phyloP scores from a whole-genome alignment of 2,329 filamentous ascomycete species.

The Fusarium piperis region DNA sequence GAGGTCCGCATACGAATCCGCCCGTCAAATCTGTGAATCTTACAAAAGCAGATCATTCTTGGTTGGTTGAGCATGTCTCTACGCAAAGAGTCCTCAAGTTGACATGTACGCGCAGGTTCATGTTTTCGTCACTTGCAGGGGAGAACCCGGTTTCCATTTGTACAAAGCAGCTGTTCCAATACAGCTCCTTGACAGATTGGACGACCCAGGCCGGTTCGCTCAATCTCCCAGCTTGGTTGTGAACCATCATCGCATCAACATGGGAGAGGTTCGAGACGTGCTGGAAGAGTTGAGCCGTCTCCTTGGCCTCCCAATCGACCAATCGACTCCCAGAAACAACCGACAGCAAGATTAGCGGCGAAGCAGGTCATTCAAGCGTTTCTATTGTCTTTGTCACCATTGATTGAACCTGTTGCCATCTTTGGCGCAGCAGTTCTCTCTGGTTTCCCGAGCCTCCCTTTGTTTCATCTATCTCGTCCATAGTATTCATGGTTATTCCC shows the following conservation, averaged over 20 bases:
- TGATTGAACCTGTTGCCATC: constrained; percentile 56
- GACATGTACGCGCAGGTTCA: not conserved
- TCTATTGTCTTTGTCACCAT: constrained; percentile 50
- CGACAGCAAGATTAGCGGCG: not conserved
- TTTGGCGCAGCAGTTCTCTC: constrained; percentile 48
- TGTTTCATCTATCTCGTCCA: constrained; percentile 47
- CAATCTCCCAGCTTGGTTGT: not conserved
- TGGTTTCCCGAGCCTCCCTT: constrained; percentile 45
- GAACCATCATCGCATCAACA: not conserved
- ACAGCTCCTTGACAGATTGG: not conserved
- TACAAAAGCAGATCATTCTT: not conserved
- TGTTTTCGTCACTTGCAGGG: not conserved
- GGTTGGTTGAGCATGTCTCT: not conserved
- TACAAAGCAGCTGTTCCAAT: not conserved
- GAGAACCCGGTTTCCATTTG: not conserved
- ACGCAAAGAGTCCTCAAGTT: not conserved
- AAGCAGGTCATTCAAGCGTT: constrained; percentile 15
- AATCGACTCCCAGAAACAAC: not conserved
- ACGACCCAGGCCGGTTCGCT: not conserved
- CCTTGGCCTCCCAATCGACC: not conserved
- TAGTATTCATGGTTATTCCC: constrained; percentile 42
- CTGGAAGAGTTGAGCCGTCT: not conserved
- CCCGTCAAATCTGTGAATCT: not conserved
- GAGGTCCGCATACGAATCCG: not conserved
- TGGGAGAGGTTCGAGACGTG: not conserved